phyloP scores from a whole-genome alignment of 2,329 filamentous ascomycete species.

The Verticillium zaregamsianum region DNA sequence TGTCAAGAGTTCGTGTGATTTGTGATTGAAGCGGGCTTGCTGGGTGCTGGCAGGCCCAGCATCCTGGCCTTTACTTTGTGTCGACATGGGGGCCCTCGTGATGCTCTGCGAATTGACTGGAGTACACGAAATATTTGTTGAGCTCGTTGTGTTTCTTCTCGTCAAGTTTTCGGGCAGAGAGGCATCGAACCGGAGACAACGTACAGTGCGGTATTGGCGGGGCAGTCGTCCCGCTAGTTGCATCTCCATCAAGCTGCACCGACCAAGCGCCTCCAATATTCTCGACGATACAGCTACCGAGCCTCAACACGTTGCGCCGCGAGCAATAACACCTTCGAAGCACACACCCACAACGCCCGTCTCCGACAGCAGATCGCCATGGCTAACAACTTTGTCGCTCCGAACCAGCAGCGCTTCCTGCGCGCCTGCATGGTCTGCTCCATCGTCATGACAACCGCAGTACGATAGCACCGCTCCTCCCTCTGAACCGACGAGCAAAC shows the following conservation, averaged over 20 bases:
- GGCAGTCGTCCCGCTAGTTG: not conserved
- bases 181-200: not conserved
- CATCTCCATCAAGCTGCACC: not conserved
- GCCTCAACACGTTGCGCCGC: not conserved
- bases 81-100: slow-evolving; percentile 5
- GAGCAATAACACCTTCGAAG: slow-evolving; percentile 3
- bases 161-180: not conserved
- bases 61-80: slow-evolving; percentile 2
- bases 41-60: slow-evolving; percentile 1
- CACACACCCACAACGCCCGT: not conserved
- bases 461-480: slow-evolving; percentile 34
- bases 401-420: slow-evolving; percentile 75
- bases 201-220: not conserved
- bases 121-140: not conserved
- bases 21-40: slow-evolving; percentile 15
- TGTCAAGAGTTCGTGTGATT: slow-evolving; percentile 46
- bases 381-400: slow-evolving; percentile 60
- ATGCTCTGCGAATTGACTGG: not conserved
- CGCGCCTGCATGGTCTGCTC: slow-evolving; percentile 99
- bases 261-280: not conserved
- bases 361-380: slow-evolving; percentile 24
- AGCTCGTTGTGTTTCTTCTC: not conserved
- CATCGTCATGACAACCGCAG: slow-evolving; percentile 78
- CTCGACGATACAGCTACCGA: not conserved
- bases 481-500: slow-evolving; percentile 3